A percentile compares a stretch with the other conserved stretches of the same genome.
Evolutionary conservation across 805 yeast species (phyloP).

Genomic region (Metschnikowia corniflorae): DNA sequence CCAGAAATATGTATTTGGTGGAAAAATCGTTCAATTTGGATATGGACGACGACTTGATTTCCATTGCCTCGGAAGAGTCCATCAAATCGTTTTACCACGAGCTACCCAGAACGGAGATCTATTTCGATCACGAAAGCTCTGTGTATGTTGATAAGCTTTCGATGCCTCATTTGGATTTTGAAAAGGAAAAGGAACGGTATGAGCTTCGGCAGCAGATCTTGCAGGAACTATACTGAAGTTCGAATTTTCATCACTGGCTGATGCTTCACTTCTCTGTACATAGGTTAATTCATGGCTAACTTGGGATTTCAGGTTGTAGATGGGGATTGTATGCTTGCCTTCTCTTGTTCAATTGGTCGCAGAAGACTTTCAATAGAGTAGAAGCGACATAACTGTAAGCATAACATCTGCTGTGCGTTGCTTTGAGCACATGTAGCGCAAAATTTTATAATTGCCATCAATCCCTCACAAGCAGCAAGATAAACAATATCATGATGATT

Average conservation of each 20-base stretch:
- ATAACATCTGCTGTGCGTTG: too few relatives aligned
- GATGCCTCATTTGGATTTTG: constrained; percentile 16
- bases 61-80: constrained; percentile 23
- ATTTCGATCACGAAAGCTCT: constrained; percentile 17
- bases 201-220: constrained; percentile 39
- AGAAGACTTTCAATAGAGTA: too few relatives aligned
- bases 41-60: constrained; percentile 18
- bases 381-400: too few relatives aligned
- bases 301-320: too few relatives aligned
- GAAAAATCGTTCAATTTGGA: constrained; percentile 4
- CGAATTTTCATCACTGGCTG: constrained; percentile 5
- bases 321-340: too few relatives aligned
- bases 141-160: constrained; percentile 12
- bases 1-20: constrained; percentile 3
- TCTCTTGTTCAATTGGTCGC: too few relatives aligned
- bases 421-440: too few relatives aligned
- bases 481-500: too few relatives aligned
- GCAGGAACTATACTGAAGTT: constrained; percentile 26
- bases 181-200: constrained; percentile 33
- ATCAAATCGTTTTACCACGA: constrained; percentile 24
- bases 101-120: constrained; percentile 13
- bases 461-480: too few relatives aligned
- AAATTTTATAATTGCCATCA: too few relatives aligned
- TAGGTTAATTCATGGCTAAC: too few relatives aligned
- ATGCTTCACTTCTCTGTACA: constrained; percentile 6